phyloP scores from a whole-genome alignment of 768 basidiomycete genomes.

The Epithele typhae region DNA sequence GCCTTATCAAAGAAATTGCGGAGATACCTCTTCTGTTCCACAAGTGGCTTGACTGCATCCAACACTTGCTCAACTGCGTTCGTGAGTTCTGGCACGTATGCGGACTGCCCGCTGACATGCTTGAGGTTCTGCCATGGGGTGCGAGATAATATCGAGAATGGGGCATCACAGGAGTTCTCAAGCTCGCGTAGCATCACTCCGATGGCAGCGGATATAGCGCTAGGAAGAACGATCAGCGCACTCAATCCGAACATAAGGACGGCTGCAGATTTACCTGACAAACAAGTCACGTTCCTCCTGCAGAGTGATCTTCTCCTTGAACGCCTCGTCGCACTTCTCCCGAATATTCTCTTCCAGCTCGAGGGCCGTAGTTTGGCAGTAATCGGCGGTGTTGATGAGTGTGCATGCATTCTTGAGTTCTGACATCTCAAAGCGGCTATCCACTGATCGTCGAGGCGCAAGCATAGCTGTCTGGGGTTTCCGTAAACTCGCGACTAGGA shows the following conservation, averaged over 20 bases:
- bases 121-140: conserved; percentile 75
- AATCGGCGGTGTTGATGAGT: conserved; percentile 96
- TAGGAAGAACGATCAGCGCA: conserved; percentile 27
- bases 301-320: conserved; percentile 74
- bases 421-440: conserved; percentile 69
- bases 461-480: conserved; percentile 34
- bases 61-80: conserved; percentile 71
- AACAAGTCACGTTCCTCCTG: conserved; percentile 87
- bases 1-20: conserved; percentile 93
- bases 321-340: conserved; percentile 72
- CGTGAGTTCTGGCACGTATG: conserved; percentile 75
- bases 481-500: conserved; percentile 70
- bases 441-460: conserved; percentile 74
- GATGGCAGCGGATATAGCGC: conserved; percentile 83
- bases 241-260: neutral
- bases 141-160: conserved; percentile 71
- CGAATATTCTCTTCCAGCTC: conserved; percentile 95
- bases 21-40: conserved; percentile 94
- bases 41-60: conserved; percentile 69
- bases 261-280: conserved; percentile 62
- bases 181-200: conserved; percentile 77
- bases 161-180: conserved; percentile 76
- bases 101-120: conserved; percentile 84
- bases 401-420: conserved; percentile 82
- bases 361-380: conserved; percentile 86